Base-by-base conservation (phyloP, 2,329 filamentous ascomycete species). In the Phyllosticta citriasiana region DNA sequence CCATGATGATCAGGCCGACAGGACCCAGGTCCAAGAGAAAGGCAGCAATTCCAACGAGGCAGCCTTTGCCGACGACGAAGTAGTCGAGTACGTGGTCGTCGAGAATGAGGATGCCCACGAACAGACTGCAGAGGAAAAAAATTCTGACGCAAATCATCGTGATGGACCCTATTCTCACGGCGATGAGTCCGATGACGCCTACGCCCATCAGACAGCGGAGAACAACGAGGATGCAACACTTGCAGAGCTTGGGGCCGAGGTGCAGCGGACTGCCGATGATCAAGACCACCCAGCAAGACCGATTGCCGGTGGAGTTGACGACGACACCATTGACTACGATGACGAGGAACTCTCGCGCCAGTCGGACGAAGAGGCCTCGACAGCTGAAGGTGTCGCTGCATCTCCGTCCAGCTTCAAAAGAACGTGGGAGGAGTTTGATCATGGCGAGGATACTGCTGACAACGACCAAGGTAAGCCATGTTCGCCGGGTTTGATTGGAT, bases 391-490 rank as follows among this genome's bases (percentile, higher is more conserved):
- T 57, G 58, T 53, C n/a, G 40, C 26, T 51, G 26, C 33, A 40
- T 58, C 59, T 24, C 50, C 52, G 16, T 64, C 64, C 47, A 63
- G 57, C 24, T 59, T 47, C 51, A 66, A 66, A 53, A 60, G 64
- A 16, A 54, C 26, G 27, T 57, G 64, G 33, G 63, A 64, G 27
- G 64, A 65, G 35, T 40, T 63, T 51, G 61, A 57, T 24, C 63
- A 63, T 19, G 61, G 55, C 27, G 55, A 54, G 2, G 54, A 59
- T 4, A 55, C 62, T n/a, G 53, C 55, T 25, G 55, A 24, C 30
- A 53, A 63, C 26, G 55, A 59, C 24, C 63, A 65, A 64, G 64
- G 64, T 59, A n/a, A 10, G 63, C 22, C 22, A 9, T 47, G 24
- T 57, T 22, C 12, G 19, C n/a, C 8, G 14, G 12, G 8, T 35